Base-by-base conservation (phyloP, 2,329 filamentous ascomycete species). In the Macrophomina tecta region DNA sequence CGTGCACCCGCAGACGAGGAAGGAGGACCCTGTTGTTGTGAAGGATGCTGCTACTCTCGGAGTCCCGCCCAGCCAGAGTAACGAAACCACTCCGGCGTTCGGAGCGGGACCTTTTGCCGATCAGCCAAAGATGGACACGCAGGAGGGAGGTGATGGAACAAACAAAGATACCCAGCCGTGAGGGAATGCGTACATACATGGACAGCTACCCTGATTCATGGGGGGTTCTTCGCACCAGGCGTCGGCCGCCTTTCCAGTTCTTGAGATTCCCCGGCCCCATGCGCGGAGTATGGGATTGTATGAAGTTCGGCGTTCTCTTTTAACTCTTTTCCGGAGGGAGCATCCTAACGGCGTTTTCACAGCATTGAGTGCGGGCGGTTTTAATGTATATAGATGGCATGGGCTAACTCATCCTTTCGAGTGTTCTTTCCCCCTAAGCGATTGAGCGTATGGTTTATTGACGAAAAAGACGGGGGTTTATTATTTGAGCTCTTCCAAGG, bases 1-100 rank as follows among this genome's bases (percentile, higher is more conserved):
- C 46, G 73, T 83, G 5, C 83, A 85, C 67, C 82, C 84, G 0
- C 81, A 80, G 23, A 86, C 84, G 4, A 82, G 79, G 65, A 73
- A 80, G 2, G 80, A 79, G 49, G 83, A 86, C 68, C 79, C 78
- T 0, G 75, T 85, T 18, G 76, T 84, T 5, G 79, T 81, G 8
- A 66, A 45, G 45, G 53, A 66, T 1, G 45, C 53, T 46, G 18
- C 42, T 23, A 14, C 12, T 48, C 32, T 28, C 5, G 76, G 79
- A 34, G 75, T 82, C 55, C 79, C 82, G 36, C 81, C 82, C 1
- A 82, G 80, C 61, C 82, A 83, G 70, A 76, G 78, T 38, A 73
- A 70, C 16, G 76, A 79, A 2, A 82, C 81, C 1, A 83, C 81
- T 14, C 81, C 82, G 1, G 75, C 78, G 32, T 83, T 82, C 65